Evolutionary conservation across 139 green algal genomes (phyloP), one percentile per base, ranked within the genome.

Genomic region (Nannochloris sp.): DNA sequence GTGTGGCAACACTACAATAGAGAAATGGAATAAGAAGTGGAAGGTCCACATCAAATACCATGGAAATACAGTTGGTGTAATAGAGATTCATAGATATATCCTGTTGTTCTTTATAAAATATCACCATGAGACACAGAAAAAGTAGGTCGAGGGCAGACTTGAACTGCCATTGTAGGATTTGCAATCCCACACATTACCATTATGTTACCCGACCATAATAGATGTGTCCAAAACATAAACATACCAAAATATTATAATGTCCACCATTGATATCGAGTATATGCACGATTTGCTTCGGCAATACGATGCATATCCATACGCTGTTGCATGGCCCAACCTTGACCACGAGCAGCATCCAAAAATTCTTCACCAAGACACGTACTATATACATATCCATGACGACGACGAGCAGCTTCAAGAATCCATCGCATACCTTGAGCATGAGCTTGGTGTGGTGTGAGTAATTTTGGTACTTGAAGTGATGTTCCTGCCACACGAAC

Each of bases 1-100:
- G 59, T 43, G 53, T 68, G 56, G 40, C 36, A 16, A 58, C 57
- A 58, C 73, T 55, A 61, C 82, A 66, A 71, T 79, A 84, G 45
- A 82, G 49, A 75, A 81, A 74, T 37, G 78, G 70, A 61, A 80
- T 71, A 60, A 82, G 25, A 48, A 58, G 65, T 75, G 72, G 72
- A 71, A 84, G 73, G 71, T 82, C 74, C 69, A 77, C 78, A 62
- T 82, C 74, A 75, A 84, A 84, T 51, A 51, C 45, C 17, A 51
- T 51, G 17, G 45, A 51, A 26, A n/a, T 51, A n/a, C 16, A 25
- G 45, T n/a, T 51, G 17, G 17, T 11, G 3, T 51, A 51, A n/a
- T n/a, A 6, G 45, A 51, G 16, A 6, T 51, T 51, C 45, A 51
- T 51, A 25, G 45, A 51, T 25, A 51, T 13, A 37, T 37, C 31